Percentiles rank a stretch among this genome's conserved stretches.
Conservation (phyloP, 768 basidiomycete species). For the Mycena metata region DNA sequence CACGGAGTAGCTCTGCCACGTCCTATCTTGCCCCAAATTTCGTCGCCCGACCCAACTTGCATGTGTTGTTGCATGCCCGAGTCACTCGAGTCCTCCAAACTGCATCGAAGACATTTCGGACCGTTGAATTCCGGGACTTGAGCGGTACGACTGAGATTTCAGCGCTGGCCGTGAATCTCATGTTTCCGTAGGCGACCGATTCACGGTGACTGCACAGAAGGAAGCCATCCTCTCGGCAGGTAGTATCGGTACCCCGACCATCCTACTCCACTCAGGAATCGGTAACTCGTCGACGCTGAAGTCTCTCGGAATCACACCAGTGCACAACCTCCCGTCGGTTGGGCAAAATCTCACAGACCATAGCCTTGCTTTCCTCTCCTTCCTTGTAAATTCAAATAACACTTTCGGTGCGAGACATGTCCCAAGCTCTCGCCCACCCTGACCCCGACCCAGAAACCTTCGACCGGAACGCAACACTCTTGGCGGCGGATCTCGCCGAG, state of each 20-base stretch:
- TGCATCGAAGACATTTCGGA: slow-evolving; percentile 22
- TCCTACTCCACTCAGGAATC: slow-evolving; percentile 54
- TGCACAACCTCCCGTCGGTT: slow-evolving; percentile 47
- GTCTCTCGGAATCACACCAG: slow-evolving; percentile 40
- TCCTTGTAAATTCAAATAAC: slow-evolving; percentile 44
- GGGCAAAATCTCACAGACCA: slow-evolving; percentile 53
- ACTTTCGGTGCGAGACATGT: too few relatives aligned
- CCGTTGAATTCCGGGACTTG: slow-evolving; percentile 36
- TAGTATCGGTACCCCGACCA: slow-evolving; percentile 49
- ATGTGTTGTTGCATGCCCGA: slow-evolving; percentile 46
- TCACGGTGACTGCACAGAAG: slow-evolving; percentile 42
- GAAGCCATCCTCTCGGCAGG: slow-evolving; percentile 56
- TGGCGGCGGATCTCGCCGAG: slow-evolving; percentile 40
- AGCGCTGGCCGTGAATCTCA: background rate
- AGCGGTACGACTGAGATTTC: background rate
- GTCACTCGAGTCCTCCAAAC: slow-evolving; percentile 43
- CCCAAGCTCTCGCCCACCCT: too few relatives aligned
- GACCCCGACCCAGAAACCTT: too few relatives aligned
- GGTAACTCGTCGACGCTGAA: slow-evolving; percentile 42
- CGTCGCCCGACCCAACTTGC: slow-evolving; percentile 45
- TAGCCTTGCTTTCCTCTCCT: slow-evolving; percentile 39
- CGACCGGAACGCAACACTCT: slow-evolving; percentile 40
- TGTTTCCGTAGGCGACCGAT: background rate
- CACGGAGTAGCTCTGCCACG: slow-evolving; percentile 47
- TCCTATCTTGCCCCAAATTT: slow-evolving; percentile 48